phyloP scores from a whole-genome alignment of 345 rosid species.

The Populus davidiana region DNA sequence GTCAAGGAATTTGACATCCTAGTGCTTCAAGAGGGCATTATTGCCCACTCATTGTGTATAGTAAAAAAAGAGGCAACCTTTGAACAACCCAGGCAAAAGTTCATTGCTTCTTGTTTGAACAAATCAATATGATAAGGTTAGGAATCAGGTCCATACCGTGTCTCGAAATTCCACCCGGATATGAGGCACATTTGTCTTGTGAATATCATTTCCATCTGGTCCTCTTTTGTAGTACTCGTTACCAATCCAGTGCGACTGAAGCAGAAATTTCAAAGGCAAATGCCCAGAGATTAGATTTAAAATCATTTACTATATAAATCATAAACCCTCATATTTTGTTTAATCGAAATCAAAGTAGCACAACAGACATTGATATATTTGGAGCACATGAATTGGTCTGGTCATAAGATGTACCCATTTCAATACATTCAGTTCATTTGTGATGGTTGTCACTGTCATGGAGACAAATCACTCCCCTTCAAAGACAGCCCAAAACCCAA shows the following conservation, averaged over 20 bases:
- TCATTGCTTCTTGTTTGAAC: background rate
- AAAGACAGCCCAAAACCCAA: background rate
- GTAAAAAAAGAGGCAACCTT: background rate
- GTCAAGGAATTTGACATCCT: background rate
- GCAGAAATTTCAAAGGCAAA: slow-evolving; percentile 3
- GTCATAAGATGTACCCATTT: background rate
- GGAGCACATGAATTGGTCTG: too few relatives aligned
- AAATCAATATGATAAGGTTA: background rate
- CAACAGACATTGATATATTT: too few relatives aligned
- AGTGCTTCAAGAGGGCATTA: background rate
- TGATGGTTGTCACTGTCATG: background rate
- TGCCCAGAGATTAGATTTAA: background rate
- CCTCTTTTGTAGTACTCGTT: slow-evolving; percentile 89
- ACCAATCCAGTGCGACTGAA: slow-evolving; percentile 97
- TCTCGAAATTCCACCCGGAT: slow-evolving; percentile 92
- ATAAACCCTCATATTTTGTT: background rate
- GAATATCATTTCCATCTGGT: slow-evolving; percentile 92
- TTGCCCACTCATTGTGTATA: background rate
- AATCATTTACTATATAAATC: background rate
- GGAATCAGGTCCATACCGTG: slow-evolving; percentile 42
- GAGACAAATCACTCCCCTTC: background rate
- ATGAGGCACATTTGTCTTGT: slow-evolving; percentile 90
- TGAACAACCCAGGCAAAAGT: background rate
- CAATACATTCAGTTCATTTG: background rate
- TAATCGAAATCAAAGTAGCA: background rate